Evolutionary conservation across 306 rosid species (phyloP), one percentile per base, ranked within the genome.

Genomic region (Datisca glomerata): DNA sequence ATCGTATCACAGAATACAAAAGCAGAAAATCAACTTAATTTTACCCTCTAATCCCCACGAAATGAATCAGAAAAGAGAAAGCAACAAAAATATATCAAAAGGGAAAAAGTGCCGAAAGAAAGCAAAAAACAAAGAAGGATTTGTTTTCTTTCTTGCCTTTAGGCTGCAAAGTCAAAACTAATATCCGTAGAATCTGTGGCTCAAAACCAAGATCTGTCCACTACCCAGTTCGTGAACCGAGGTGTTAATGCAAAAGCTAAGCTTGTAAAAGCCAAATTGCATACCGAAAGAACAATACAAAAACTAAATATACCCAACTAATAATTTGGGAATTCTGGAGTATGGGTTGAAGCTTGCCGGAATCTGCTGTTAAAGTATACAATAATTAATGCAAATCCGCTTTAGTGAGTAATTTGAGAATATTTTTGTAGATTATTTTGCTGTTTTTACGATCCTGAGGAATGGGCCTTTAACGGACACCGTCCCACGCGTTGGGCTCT

Each of bases 1-100:
- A 21, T 49, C 21, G 15, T 33, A 25, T 17, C 14, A 51, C 47
- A 27, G 7, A 51, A 12, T 39, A 36, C 38, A 22, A 17, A 8
- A 51, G n/a, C 36, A 9, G 23, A n/a, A n/a, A 24, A 51, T 51
- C 45, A 51, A 38, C n/a, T 51, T 18, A 22, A 51, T 18, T 15
- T 37, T 17, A 21, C 13, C 24, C 36, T 34, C 15, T 12, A 33
- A 21, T 29, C 31, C 55, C 23, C n/a, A 31, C 36, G 6, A 31
- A 31, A 1, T 3, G 21, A 22, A 20, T 19, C 29, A 35, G 15
- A 23, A 20, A 23, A 16, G 34, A 12, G 32, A 12, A 33, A 21
- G 12, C 43, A 33, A 13, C 13, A 35, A 5, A 28, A 37, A n/a
- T n/a, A n/a, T n/a, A n/a, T n/a, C 24, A 7, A 18, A 47, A 14